A percentile compares a stretch with the other conserved stretches of the same genome.
Conservation (phyloP, 306 rosid species). For the Hippophae tibetana region DNA sequence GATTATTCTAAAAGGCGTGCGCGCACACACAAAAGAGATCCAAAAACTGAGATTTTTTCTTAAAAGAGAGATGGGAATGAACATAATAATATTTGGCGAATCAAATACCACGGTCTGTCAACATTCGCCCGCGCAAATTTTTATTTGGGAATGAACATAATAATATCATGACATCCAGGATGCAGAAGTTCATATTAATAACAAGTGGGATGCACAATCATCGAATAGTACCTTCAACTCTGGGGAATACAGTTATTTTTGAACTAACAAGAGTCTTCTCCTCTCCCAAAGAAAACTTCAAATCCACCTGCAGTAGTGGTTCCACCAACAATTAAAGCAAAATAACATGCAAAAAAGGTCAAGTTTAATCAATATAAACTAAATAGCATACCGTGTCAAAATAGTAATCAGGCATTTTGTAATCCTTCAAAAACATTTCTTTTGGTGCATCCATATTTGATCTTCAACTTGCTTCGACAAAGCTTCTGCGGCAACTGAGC, state of each 20-base stretch:
- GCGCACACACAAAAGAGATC: too few relatives aligned
- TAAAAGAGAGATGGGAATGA: too few relatives aligned
- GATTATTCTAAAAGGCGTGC: not conserved
- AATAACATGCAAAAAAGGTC: not conserved
- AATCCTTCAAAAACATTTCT: slow-evolving; percentile 87
- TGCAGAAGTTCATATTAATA: slow-evolving; percentile 8
- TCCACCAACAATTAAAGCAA: slow-evolving; percentile 10
- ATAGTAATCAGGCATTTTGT: slow-evolving; percentile 84
- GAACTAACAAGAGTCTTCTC: slow-evolving; percentile 76
- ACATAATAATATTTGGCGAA: slow-evolving; percentile 9
- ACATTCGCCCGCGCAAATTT: too few relatives aligned
- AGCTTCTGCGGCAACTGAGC: slow-evolving; percentile 68
- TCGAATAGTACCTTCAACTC: slow-evolving; percentile 50
- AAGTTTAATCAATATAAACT: too few relatives aligned
- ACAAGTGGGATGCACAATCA: slow-evolving; percentile 4
- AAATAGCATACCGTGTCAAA: slow-evolving; percentile 53
- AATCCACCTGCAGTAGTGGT: slow-evolving; percentile 53
- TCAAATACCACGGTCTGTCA: too few relatives aligned
- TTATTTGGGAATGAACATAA: not conserved
- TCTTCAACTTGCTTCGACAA: slow-evolving; percentile 52
- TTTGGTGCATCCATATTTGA: slow-evolving; percentile 66
- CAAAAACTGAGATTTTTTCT: too few relatives aligned
- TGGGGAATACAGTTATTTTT: slow-evolving; percentile 65
- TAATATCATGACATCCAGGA: slow-evolving; percentile 12
- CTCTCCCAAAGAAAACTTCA: slow-evolving; percentile 74